phyloP scores from a whole-genome alignment of 208 protist genomes.

The Strigomonas culicis region DNA sequence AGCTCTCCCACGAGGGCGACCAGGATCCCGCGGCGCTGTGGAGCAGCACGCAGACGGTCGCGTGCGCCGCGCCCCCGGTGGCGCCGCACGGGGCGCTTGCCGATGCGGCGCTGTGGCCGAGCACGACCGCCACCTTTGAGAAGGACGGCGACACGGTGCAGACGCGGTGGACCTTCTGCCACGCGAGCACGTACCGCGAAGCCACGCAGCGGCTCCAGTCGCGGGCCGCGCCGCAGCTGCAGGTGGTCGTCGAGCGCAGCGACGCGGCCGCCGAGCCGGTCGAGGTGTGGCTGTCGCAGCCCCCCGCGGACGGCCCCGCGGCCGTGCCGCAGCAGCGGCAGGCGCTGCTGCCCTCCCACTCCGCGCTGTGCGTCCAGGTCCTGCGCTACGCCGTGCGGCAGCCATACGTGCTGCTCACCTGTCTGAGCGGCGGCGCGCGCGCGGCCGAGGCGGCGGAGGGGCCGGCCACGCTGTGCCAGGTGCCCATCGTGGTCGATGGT shows the following conservation, averaged over 20 bases:
- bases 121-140: constrained; percentile 18
- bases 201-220: constrained; percentile 41
- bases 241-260: constrained; percentile 22
- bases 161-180: constrained; percentile 27
- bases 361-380: neutral
- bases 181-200: constrained; percentile 44
- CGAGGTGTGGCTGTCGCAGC: constrained; percentile 7
- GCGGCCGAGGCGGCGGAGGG: neutral
- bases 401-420: neutral
- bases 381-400: constrained; percentile 1
- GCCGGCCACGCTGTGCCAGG: neutral
- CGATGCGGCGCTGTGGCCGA: constrained; percentile 1
- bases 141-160: constrained; percentile 26
- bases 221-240: constrained; percentile 15
- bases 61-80: constrained; percentile 12
- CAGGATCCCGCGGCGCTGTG: neutral
- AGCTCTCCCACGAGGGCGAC: neutral
- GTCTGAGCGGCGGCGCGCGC: neutral
- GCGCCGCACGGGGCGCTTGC: neutral
- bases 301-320: neutral
- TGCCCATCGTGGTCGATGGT: constrained; percentile 3
- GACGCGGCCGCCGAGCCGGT: neutral
- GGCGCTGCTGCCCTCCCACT: neutral
- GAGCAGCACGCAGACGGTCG: constrained; percentile 1
- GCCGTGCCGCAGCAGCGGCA: constrained; percentile 3